Conservation (phyloP, 176 grass and related monocot genomes). For the Musa acuminata region DNA sequence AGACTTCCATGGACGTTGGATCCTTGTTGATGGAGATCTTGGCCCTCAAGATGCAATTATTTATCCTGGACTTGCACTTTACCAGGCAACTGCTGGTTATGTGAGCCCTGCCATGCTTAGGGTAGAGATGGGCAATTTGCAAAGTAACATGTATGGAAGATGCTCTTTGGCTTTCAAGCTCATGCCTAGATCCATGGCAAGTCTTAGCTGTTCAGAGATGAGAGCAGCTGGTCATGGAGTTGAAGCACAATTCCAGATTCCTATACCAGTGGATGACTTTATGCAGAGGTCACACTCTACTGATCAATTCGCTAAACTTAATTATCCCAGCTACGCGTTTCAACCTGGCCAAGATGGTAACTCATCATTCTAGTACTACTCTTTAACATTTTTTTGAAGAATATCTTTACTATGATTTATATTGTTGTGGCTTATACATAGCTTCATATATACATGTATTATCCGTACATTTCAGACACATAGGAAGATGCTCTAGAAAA, state of each 20-base stretch:
- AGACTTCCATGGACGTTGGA: conserved; percentile 65
- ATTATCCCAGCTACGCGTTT: conserved; percentile 19
- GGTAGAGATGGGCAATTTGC: conserved; percentile 37
- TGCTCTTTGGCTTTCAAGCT: conserved; percentile 75
- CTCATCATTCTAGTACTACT: conserved; percentile 9
- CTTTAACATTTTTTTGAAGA: conserved; percentile 2
- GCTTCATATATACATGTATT: background rate
- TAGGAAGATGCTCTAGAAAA: background rate
- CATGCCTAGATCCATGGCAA: conserved; percentile 60
- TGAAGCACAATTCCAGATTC: conserved; percentile 61
- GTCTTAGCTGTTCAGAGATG: conserved; percentile 66
- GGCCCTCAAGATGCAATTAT: conserved; percentile 58
- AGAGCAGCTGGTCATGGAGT: conserved; percentile 59
- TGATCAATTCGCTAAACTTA: conserved; percentile 45
- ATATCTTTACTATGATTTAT: background rate
- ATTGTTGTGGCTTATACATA: background rate
- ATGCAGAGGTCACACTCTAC: conserved; percentile 55
- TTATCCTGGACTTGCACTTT: conserved; percentile 74
- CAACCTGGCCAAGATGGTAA: conserved; percentile 51
- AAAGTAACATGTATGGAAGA: conserved; percentile 51
- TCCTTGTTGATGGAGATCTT: conserved; percentile 59
- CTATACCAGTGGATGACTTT: conserved; percentile 70
- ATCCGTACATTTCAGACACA: background rate
- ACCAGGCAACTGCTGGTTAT: conserved; percentile 74
- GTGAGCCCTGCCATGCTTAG: conserved; percentile 52